Evolutionary conservation across 1,284 basidiomycete species (phyloP), one percentile per base, ranked within the genome.

Genomic region (Mycosarcoma maydis): DNA sequence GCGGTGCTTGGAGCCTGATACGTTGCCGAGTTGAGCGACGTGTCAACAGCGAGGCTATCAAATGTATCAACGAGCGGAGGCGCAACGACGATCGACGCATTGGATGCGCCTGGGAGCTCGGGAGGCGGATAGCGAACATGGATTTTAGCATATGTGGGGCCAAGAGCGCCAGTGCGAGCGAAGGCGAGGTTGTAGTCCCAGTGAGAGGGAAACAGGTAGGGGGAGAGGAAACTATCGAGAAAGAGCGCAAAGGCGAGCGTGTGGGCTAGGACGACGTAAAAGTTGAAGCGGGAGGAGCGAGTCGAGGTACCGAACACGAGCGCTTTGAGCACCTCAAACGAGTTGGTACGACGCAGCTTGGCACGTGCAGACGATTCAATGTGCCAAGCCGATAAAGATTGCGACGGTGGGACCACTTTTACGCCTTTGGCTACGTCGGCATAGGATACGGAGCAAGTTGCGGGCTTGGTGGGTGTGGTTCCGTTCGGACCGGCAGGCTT

Each of bases 131-230:
- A 81, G 41, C 80, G 72, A 3, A 81, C 56, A 36, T 81, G 80
- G 13, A 81, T 29, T 38, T 69, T 76, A 38, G 77, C 77, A 13
- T 41, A 49, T 0, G 67, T 76, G 0, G 80, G 75, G 6, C 73
- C 66, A 13, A 81, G 37, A 16, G 72, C 73, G 20, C 77, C 80
- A 10, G 73, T 68, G 33, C 78, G 73, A n/a, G 75, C 72, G 43
- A 81, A 80, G 6, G 64, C 39, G 14, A 81, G 71, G 42, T 73
- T 72, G 61, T 76, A 71, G 23, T 77, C 77, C 61, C 64, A 74
- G 60, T 78, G 73, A 6, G 80, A 80, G 5, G 80, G 78, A 45
- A 78, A 81, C 36, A 80, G 55, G 56, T 77, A 77, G 13, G 80
- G 80, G 27, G 74, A 75, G 30, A 71, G 49, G 57, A 76, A 75